Conservation (phyloP, 2,329 filamentous ascomycete genomes). For the Xylariaceae sp. region DNA sequence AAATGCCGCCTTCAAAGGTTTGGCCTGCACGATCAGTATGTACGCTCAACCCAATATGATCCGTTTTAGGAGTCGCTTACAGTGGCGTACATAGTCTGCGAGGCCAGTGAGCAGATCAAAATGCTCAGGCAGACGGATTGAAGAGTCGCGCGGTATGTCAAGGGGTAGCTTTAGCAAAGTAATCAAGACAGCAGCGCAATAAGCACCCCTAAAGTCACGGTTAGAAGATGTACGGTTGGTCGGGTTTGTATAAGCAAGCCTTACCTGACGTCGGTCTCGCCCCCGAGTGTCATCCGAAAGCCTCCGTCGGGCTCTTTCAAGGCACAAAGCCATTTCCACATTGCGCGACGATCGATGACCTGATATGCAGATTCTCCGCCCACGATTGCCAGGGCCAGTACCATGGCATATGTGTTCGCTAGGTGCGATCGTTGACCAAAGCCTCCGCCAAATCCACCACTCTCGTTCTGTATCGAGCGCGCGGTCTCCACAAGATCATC, state of each 20-base stretch:
- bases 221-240: slow-evolving; percentile 18
- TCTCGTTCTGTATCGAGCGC: slow-evolving; percentile 71
- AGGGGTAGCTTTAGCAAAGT: slow-evolving; percentile 79
- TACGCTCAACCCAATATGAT: slow-evolving; percentile 11
- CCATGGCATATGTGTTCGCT: slow-evolving; percentile 79
- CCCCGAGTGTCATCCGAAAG: slow-evolving; percentile 80
- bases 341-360: slow-evolving; percentile 70
- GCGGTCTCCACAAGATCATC: slow-evolving; percentile 69
- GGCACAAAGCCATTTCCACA: slow-evolving; percentile 86
- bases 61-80: slow-evolving; percentile 46
- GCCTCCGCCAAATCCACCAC: slow-evolving; percentile 89
- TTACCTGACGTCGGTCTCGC: slow-evolving; percentile 88
- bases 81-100: slow-evolving; percentile 72
- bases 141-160: slow-evolving; percentile 67
- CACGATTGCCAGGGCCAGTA: slow-evolving; percentile 73
- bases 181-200: slow-evolving; percentile 82
- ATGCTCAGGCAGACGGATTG: slow-evolving; percentile 58
- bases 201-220: slow-evolving; percentile 63
- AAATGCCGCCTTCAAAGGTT: slow-evolving; percentile 92
- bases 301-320: slow-evolving; percentile 85
- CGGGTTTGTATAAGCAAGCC: slow-evolving; percentile 25
- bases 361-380: slow-evolving; percentile 69
- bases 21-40: slow-evolving; percentile 55
- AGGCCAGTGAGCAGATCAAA: slow-evolving; percentile 66
- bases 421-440: slow-evolving; percentile 85